Conservation (phyloP, 2,329 filamentous ascomycete species). For the Aspergillus fumigatiaffinis region DNA sequence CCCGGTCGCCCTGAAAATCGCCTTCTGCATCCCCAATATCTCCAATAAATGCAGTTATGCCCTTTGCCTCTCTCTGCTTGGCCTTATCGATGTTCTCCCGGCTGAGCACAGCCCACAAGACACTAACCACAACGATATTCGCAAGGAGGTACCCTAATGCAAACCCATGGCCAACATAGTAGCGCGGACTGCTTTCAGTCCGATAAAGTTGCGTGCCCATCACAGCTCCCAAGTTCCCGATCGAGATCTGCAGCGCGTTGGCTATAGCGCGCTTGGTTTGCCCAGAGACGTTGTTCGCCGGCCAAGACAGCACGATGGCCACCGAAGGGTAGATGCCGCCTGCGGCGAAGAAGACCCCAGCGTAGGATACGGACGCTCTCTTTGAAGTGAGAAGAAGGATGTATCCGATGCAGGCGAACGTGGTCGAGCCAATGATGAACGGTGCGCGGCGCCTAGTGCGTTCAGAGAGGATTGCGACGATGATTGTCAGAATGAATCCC, state of each 20-base stretch:
- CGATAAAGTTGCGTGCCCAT: conserved; percentile 68
- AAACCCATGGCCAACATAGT: conserved; percentile 63
- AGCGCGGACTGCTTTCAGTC: conserved; percentile 57
- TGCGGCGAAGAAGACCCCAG: conserved; percentile 60
- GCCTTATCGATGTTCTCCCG: conserved; percentile 57
- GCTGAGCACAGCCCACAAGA: conserved; percentile 53
- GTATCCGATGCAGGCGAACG: conserved; percentile 60
- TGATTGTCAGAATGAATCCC: conserved; percentile 57
- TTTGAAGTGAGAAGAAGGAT: conserved; percentile 55
- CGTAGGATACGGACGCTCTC: conserved; percentile 56
- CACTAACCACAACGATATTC: conserved; percentile 53
- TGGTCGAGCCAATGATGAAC: conserved; percentile 58
- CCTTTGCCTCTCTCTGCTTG: conserved; percentile 41
- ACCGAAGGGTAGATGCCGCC: conserved; percentile 65
- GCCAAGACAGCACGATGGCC: conserved; percentile 64
- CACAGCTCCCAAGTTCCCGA: conserved; percentile 66
- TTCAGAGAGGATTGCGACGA: conserved; percentile 59
- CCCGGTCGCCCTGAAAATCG: conserved; percentile 59
- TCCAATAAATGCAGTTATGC: conserved; percentile 24
- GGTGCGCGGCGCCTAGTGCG: conserved; percentile 54
- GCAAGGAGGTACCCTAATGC: conserved; percentile 61
- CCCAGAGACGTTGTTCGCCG: conserved; percentile 66
- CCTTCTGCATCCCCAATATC: conserved; percentile 49
- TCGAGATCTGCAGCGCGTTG: conserved; percentile 68
- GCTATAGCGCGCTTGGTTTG: conserved; percentile 67